A percentile compares a stretch with the other conserved stretches of the same genome.
phyloP scores from a whole-genome alignment of 1,284 basidiomycete genomes.

The Neolentinus lepideus region DNA sequence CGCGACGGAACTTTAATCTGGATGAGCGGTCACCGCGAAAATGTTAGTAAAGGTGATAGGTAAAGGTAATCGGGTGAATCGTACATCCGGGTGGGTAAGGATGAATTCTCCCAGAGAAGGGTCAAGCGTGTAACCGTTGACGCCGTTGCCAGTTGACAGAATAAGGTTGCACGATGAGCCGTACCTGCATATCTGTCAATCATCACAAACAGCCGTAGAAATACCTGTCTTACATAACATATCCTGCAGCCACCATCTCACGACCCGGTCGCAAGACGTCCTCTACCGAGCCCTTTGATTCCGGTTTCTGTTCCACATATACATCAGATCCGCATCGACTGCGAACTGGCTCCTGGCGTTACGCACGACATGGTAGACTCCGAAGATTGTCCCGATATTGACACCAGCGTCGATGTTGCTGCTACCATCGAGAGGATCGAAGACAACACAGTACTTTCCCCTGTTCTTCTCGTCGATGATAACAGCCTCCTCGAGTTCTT shows the following conservation, averaged over 20 bases:
- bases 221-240: conserved; percentile 69
- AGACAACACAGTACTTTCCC: conserved; percentile 95
- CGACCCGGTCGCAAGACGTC: conserved; percentile 93
- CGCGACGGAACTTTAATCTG: conserved; percentile 89
- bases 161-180: conserved; percentile 98
- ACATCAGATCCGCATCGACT: neutral
- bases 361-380: conserved; percentile 87
- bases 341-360: neutral
- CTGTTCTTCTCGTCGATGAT: conserved; percentile 75
- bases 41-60: conserved; percentile 1
- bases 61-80: conserved; percentile 22
- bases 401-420: conserved; percentile 99
- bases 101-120: conserved; percentile 97
- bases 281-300: conserved; percentile 68
- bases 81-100: conserved; percentile 91
- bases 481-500: conserved; percentile 91
- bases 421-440: conserved; percentile 96
- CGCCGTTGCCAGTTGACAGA: conserved; percentile 91
- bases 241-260: conserved; percentile 98
- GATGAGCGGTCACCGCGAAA: conserved; percentile 5
- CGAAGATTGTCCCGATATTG: conserved; percentile 99
- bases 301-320: conserved; percentile 45
- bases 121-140: conserved; percentile 98
- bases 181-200: conserved; percentile 56
- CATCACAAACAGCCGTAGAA: conserved; percentile 6